These are phyloP conservation scores for Xanthoparmelia taractica DNA, from an alignment of 495 filamentous ascomycete species.

Conservation along the genomic window DNA sequence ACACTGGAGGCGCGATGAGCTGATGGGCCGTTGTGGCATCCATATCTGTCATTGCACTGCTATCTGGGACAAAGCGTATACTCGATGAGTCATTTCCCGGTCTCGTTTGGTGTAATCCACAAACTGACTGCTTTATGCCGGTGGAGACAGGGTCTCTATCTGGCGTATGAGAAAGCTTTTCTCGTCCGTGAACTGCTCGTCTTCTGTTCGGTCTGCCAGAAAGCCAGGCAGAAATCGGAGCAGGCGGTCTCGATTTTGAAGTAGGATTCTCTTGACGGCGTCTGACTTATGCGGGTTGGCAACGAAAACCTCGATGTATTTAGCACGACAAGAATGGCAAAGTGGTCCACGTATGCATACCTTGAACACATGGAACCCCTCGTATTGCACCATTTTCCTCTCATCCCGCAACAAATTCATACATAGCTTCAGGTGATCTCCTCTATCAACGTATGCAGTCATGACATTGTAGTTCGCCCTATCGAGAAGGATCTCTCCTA, in stretches of 20 bases:
- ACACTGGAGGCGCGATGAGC: background rate
- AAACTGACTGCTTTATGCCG: background rate
- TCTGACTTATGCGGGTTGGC: constrained; percentile 94
- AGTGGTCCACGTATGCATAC: constrained; percentile 33
- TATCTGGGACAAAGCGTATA: background rate
- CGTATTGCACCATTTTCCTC: constrained; percentile 97
- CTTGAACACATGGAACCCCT: constrained; percentile 99
- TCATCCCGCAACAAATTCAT: constrained; percentile 96
- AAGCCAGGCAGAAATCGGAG: constrained; percentile 84
- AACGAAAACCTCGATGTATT: constrained; percentile 67
- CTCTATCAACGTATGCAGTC: constrained; percentile 91
- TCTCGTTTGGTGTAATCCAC: background rate
- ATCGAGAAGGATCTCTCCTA: constrained; percentile 91
- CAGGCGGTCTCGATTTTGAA: constrained; percentile 89
- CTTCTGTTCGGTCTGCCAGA: constrained; percentile 88
- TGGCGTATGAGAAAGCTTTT: constrained; percentile 93
- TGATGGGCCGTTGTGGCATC: background rate
- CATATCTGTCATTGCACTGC: background rate
- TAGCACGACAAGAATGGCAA: background rate
- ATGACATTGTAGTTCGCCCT: constrained; percentile 96
- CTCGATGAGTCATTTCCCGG: background rate
- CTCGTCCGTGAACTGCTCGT: constrained; percentile 98
- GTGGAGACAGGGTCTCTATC: constrained; percentile 46
- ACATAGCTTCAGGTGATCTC: constrained; percentile 91
- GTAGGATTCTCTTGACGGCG: constrained; percentile 85